phyloP scores from a whole-genome alignment of 805 yeast genomes.

The Wickerhamiella azymoides region DNA sequence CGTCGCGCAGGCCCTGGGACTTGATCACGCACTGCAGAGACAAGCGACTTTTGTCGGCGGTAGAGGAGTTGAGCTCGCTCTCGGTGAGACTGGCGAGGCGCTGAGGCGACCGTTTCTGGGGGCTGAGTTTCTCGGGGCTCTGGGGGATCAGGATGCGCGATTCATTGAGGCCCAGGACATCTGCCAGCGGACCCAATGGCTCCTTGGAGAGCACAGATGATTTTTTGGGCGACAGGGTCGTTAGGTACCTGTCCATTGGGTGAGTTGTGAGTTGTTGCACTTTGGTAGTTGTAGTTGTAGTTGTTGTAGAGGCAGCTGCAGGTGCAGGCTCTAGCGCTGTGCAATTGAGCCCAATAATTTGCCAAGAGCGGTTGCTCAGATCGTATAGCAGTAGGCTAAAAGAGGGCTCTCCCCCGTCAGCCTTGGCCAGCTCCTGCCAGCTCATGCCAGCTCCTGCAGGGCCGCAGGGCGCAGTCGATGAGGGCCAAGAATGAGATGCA shows the following conservation, averaged over 20 bases:
- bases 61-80: background rate
- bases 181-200: background rate
- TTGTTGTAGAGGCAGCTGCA: no score
- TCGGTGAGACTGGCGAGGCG: background rate
- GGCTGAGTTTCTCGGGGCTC: conserved; percentile 1
- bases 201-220: background rate
- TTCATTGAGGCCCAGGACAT: background rate
- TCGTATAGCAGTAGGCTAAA: no score
- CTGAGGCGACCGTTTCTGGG: background rate
- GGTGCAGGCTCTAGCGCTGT: no score
- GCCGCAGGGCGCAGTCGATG: no score
- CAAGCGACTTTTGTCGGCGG: background rate
- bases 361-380: no score
- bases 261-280: background rate
- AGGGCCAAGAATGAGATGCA: no score
- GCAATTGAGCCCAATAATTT: no score
- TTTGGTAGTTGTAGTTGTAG: no score
- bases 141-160: background rate
- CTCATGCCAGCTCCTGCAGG: no score
- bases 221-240: background rate
- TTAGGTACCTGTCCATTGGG: conserved; percentile 4
- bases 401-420: no score
- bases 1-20: conserved; percentile 1
- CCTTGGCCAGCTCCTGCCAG: no score
- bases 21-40: background rate